phyloP scores from a whole-genome alignment of 2,329 filamentous ascomycete genomes.

The Penicillium hesseltinei region DNA sequence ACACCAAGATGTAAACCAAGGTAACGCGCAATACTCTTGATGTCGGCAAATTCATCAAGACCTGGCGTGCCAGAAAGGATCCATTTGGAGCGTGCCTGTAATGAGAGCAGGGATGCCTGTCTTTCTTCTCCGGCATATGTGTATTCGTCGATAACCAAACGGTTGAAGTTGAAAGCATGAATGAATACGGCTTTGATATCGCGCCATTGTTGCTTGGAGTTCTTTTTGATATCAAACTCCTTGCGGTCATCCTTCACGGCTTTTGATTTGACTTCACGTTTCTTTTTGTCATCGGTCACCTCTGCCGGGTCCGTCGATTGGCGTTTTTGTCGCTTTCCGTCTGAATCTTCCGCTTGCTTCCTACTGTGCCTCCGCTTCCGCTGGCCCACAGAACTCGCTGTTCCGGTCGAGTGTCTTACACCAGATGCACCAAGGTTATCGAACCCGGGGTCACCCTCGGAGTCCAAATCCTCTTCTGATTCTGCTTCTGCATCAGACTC shows the following conservation, averaged over 20 bases:
- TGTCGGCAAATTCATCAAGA: conserved; percentile 56
- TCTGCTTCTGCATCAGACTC: neutral
- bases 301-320: neutral
- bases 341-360: neutral
- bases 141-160: conserved; percentile 65
- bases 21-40: conserved; percentile 59
- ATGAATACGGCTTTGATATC: conserved; percentile 43
- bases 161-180: conserved; percentile 61
- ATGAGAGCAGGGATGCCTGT: conserved; percentile 43
- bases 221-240: conserved; percentile 24
- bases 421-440: neutral
- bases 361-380: neutral
- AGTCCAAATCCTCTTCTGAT: neutral
- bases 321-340: conserved; percentile 1
- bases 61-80: conserved; percentile 63
- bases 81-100: conserved; percentile 57
- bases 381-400: neutral
- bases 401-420: neutral
- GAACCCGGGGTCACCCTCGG: neutral
- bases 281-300: conserved; percentile 10
- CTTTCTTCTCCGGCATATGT: conserved; percentile 53
- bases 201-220: conserved; percentile 19
- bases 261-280: neutral
- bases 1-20: conserved; percentile 56
- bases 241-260: conserved; percentile 19